Evolutionary conservation across 2,329 filamentous ascomycete species (phyloP), one percentile per base, ranked within the genome.

Genomic region (Pseudofabraea citricarpa): DNA sequence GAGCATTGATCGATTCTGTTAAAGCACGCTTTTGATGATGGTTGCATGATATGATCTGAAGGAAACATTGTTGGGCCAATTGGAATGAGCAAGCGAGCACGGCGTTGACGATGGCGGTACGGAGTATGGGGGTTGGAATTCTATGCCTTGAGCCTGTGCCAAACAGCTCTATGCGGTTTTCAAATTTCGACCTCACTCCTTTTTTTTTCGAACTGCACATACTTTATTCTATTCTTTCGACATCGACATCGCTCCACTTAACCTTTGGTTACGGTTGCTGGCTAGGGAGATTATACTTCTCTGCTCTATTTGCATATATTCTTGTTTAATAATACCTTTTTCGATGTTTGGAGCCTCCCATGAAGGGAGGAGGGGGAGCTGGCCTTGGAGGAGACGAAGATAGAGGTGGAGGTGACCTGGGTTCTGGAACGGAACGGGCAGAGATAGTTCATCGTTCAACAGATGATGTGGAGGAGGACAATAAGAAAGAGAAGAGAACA

Each of bases 1-100:
- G 58, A 52, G 57, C 55, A 59, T 59, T 32, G 56, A 59, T 60
- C 55, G 50, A 54, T 31, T 15, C 27, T 52, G 55, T 53, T 44
- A 36, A 41, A 56, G 44, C 52, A 55, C 54, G 50, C 49, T 42
- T 36, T 24, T 35, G 16, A 20, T 16, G 24, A 20, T 51, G 46
- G 47, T 42, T 46, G 53, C 44, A 54, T 44, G 56, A 16, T 44
- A 54, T 44, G 56, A 54, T 49, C 45, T 52, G 53, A 48, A 48
- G 49, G 47, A 44, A 35, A 22, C 16, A n/a, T 20, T 13, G 16
- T 19, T 22, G 21, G 40, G 29, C 19, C 24, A 24, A 22, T 37
- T 37, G 35, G 21, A 12, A n/a, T n/a, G n/a, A n/a, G n/a, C n/a
- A n/a, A 37, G 18, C 19, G 19, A 37, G 35, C 35, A 21, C 19